Conservation (phyloP, 441 rosid genomes). For the Dalechampia spathulata region DNA sequence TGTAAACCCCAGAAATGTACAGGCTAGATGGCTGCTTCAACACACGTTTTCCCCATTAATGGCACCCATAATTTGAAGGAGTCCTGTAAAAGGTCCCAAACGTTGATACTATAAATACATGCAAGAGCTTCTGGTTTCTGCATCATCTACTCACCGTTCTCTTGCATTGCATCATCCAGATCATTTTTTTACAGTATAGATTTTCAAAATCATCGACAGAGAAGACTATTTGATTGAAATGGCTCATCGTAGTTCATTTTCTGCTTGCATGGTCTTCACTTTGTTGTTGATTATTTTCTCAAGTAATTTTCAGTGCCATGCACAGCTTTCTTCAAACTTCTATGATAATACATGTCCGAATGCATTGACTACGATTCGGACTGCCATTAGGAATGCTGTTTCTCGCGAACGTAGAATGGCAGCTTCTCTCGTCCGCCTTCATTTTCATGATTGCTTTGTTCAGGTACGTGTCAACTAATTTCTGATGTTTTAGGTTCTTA, state of each 20-base stretch:
- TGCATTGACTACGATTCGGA: slow-evolving; percentile 35
- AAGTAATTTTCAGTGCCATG: slow-evolving; percentile 18
- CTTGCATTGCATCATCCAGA: too few relatives aligned
- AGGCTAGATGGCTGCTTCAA: too few relatives aligned
- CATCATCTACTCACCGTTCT: neutral
- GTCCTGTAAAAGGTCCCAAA: neutral
- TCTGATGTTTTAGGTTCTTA: too few relatives aligned
- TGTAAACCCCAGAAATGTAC: too few relatives aligned
- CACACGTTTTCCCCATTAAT: too few relatives aligned
- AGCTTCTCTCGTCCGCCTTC: slow-evolving; percentile 56
- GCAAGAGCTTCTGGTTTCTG: neutral
- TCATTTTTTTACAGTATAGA: too few relatives aligned
- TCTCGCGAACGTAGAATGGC: slow-evolving; percentile 45
- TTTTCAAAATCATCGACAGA: too few relatives aligned
- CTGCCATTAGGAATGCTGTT: slow-evolving; percentile 29
- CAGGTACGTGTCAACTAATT: slow-evolving; percentile 22
- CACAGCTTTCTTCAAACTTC: slow-evolving; percentile 40
- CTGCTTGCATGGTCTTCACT: neutral
- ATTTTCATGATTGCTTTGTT: slow-evolving; percentile 60
- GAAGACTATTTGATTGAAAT: neutral
- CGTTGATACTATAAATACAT: neutral
- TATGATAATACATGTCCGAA: slow-evolving; percentile 38
- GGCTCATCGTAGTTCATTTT: neutral
- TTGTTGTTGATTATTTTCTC: neutral
- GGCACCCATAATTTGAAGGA: neutral